A percentile compares a stretch with the other conserved stretches of the same genome.
Evolutionary conservation across 495 filamentous ascomycete genomes (phyloP).

Genomic region (Penicillium dipodomyicola): DNA sequence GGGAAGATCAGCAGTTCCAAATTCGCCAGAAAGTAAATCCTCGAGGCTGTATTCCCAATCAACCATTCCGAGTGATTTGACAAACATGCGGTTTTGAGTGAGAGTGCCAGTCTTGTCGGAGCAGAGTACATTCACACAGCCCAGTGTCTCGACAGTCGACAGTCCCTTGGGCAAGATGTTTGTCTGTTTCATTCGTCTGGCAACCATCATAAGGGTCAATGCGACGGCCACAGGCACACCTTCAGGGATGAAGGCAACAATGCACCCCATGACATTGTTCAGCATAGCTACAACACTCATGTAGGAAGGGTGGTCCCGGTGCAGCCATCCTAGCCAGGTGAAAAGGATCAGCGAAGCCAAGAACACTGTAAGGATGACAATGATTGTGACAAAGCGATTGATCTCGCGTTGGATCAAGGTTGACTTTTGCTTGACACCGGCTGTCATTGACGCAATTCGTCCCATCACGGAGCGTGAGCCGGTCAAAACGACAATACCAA

Average conservation of each 20-base stretch:
- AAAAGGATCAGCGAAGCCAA: conserved; percentile 57
- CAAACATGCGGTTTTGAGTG: conserved; percentile 55
- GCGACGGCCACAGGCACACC: conserved; percentile 69
- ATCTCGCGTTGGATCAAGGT: conserved; percentile 70
- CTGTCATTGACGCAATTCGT: conserved; percentile 66
- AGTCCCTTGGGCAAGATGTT: conserved; percentile 67
- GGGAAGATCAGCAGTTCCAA: conserved; percentile 13
- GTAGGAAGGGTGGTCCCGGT: conserved; percentile 56
- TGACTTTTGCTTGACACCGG: conserved; percentile 58
- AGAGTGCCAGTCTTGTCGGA: conserved; percentile 73
- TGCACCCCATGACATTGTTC: conserved; percentile 63
- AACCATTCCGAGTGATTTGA: conserved; percentile 41
- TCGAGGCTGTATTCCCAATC: conserved; percentile 32
- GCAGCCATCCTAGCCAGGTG: conserved; percentile 61
- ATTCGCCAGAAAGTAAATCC: conserved; percentile 15
- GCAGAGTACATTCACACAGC: conserved; percentile 67
- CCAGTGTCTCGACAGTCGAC: conserved; percentile 70
- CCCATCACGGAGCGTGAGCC: conserved; percentile 63
- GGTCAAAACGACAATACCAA: conserved; percentile 61
- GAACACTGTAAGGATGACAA: conserved; percentile 53
- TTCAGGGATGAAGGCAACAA: conserved; percentile 72
- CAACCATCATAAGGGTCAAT: conserved; percentile 57
- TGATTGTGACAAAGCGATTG: conserved; percentile 62
- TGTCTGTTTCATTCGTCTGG: conserved; percentile 61
- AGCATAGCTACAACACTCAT: conserved; percentile 68